phyloP scores from a whole-genome alignment of 306 rosid species.

The Fagus crenata region DNA sequence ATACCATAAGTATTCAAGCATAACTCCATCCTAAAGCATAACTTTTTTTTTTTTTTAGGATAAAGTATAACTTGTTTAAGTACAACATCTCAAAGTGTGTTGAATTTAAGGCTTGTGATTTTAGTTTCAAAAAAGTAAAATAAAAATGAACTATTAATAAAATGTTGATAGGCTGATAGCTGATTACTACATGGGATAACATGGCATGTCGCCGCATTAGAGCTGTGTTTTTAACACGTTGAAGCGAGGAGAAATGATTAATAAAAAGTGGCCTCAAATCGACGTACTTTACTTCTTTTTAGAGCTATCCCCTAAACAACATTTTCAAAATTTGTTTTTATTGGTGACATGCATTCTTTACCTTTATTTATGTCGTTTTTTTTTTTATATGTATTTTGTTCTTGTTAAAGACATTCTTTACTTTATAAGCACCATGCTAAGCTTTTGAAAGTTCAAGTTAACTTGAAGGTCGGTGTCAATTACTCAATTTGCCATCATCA shows the following conservation, averaged over 20 bases:
- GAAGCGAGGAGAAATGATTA: constrained; percentile 17
- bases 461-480: constrained; percentile 16
- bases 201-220: constrained; percentile 24
- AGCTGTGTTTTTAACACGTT: constrained; percentile 27
- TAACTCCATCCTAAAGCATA: too few species aligned
- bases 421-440: constrained; percentile 20
- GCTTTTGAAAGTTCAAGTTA: constrained; percentile 25
- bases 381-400: too few species aligned
- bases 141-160: neutral
- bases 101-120: neutral
- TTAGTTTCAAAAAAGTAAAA: constrained; percentile 9
- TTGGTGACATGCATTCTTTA: neutral
- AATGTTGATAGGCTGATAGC: neutral
- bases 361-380: too few species aligned
- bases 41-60: too few species aligned
- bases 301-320: constrained; percentile 20
- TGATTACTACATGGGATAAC: neutral
- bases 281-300: constrained; percentile 6
- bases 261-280: constrained; percentile 8
- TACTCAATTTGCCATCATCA: constrained; percentile 13
- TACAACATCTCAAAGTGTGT: too few species aligned
- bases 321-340: neutral
- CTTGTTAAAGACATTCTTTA: neutral
- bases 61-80: too few species aligned
- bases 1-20: too few species aligned